Evolutionary conservation across 306 rosid genomes (phyloP), one percentile per base, ranked within the genome.

Genomic region (Medicago truncatula): DNA sequence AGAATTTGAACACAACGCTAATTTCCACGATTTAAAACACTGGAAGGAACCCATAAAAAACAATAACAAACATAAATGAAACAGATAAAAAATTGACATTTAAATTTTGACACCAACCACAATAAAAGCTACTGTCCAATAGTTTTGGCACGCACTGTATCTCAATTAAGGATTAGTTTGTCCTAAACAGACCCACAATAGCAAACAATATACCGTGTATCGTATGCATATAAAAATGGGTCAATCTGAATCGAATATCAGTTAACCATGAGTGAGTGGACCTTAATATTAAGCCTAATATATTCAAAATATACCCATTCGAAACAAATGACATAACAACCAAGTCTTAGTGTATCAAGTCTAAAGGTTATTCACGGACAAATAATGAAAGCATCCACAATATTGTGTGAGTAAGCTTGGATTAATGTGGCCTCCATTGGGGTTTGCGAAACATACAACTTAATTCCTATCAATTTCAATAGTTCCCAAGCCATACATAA

Each of bases 401-500:
- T 16, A 25, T 20, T 49, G 65, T 2, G 25, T 16, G 25, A 25
- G 18, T 57, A 31, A 25, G 41, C 7, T 4, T 25, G 66, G 41
- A 58, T 25, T 56, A 16, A 11, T 57, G 53, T 47, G 20, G 71
- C 53, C 25, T 28, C 20, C 40, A 9, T 20, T 36, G 43, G 41
- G 44, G 13, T 46, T 58, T 9, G 71, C 16, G 21, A 58, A 38
- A 20, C 17, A 56, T 5, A 52, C 2, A 66, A 47, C 41, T 65
- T 76, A 38, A 73, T 49, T 54, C 75, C 44, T 14, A 12, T 62
- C 62, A 44, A 50, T 11, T 50, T 40, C 47, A 2, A 50, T 70
- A n/a, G 14, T 69, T 72, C 76, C 68, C 62, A 34, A 69, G 23
- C 67, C 64, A 41, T 17, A 74, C 14, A 56, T 2, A 44, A 56